These are phyloP conservation scores for Eucalyptus curtisii DNA, from an alignment of 345 rosid species.

Conservation along the genomic window DNA sequence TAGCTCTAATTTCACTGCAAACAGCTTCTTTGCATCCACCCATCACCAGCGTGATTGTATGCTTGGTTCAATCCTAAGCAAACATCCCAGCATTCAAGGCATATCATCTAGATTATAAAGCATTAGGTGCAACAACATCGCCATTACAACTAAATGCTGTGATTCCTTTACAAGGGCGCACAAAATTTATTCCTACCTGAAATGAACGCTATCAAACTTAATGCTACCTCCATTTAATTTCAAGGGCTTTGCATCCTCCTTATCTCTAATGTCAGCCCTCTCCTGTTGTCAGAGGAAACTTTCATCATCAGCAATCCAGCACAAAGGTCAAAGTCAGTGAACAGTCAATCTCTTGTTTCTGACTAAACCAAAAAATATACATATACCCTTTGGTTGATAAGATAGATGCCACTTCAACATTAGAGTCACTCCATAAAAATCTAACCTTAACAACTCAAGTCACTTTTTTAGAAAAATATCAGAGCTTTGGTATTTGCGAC, in stretches of 20 bases:
- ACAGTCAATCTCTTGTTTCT: not conserved
- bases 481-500: not conserved
- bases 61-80: not conserved
- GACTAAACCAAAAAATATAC: not conserved
- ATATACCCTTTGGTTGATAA: not conserved
- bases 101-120: not conserved
- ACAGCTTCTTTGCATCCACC: not conserved
- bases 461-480: not conserved
- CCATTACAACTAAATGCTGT: not conserved
- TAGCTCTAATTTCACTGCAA: not conserved
- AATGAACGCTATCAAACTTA: constrained; percentile 75
- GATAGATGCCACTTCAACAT: not conserved
- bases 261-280: constrained; percentile 67
- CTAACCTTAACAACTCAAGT: not conserved
- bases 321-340: not conserved
- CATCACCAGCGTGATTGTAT: not conserved
- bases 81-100: not conserved
- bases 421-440: not conserved
- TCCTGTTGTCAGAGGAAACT: constrained; percentile 31
- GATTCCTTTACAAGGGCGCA: not conserved
- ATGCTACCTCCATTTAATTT: constrained; percentile 71
- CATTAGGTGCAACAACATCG: not conserved
- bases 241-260: constrained; percentile 57
- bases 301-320: not conserved
- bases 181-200: constrained; percentile 38